Percentiles rank a stretch among this genome's conserved stretches.
These are phyloP conservation scores for Monilinia fructicola DNA, from an alignment of 2,329 filamentous ascomycete species.

Conservation along the genomic window DNA sequence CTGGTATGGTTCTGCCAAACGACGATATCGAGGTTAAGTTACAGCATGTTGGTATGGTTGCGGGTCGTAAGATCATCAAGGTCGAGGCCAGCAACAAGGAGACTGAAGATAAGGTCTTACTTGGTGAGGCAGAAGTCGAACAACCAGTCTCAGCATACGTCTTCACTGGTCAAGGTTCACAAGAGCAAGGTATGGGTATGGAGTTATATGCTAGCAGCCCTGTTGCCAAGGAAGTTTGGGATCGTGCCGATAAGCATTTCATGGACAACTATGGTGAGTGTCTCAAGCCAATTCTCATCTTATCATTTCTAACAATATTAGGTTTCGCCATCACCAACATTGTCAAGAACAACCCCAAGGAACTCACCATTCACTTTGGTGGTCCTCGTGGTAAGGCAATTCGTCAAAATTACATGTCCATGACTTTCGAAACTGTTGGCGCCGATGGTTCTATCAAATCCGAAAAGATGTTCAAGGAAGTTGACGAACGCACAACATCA, in stretches of 20 bases:
- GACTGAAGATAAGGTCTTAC: conserved; percentile 91
- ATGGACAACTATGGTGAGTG: conserved; percentile 92
- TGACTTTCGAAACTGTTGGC: conserved; percentile 98
- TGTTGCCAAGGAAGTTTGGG: conserved; percentile 97
- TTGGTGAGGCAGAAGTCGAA: conserved; percentile 95
- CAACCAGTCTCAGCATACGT: conserved; percentile 96
- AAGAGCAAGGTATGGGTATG: conserved; percentile 99
- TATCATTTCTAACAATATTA: conserved; percentile 43
- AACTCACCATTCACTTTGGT: conserved; percentile 97
- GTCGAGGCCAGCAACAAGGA: conserved; percentile 95
- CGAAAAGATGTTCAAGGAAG: conserved; percentile 99
- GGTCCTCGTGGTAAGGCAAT: conserved; percentile 96
- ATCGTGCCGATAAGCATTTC: conserved; percentile 95
- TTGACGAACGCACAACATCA: conserved; percentile 85
- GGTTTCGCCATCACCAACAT: conserved; percentile 98
- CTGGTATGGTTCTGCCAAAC: conserved; percentile 98
- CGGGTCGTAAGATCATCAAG: conserved; percentile 98
- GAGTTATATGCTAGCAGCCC: conserved; percentile 91
- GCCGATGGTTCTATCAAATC: conserved; percentile 92
- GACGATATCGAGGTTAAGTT: conserved; percentile 94
- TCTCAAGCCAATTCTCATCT: conserved; percentile 7
- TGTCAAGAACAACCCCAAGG: conserved; percentile 99
- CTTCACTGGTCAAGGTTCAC: conserved; percentile 96
- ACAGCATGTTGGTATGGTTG: conserved; percentile 96
- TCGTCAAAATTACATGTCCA: conserved; percentile 98